Evolutionary conservation across 1,139 yeast species (phyloP).

Genomic region (Pichia inconspicua): DNA sequence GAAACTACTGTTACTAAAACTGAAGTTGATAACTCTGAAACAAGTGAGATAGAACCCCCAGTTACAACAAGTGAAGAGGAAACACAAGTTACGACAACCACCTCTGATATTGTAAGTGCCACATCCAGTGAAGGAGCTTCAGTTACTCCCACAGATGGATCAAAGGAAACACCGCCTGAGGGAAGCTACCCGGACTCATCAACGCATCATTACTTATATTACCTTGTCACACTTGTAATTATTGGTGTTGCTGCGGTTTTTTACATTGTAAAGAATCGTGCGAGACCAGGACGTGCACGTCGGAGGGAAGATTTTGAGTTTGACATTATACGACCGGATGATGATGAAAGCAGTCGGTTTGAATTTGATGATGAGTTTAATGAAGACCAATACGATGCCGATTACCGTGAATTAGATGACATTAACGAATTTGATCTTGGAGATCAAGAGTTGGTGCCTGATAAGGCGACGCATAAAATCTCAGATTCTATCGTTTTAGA

Average conservation of each 20-base stretch:
- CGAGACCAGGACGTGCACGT: conserved; percentile 45
- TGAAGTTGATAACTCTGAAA: no score
- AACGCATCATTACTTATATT: conserved; percentile 28
- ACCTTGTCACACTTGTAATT: conserved; percentile 51
- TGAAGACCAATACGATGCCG: conserved; percentile 5
- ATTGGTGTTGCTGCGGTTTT: conserved; percentile 52
- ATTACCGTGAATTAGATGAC: conserved; percentile 5
- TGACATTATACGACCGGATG: conserved; percentile 61
- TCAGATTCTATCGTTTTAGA: conserved; percentile 3
- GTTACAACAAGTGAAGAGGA: no score
- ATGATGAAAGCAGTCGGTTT: conserved; percentile 37
- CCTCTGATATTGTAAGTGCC: no score
- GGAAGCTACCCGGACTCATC: conserved; percentile 24
- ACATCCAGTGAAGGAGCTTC: not conserved
- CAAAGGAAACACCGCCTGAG: not conserved
- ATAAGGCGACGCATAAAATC: conserved; percentile 6
- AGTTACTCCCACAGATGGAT: not conserved
- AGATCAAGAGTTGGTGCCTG: not conserved
- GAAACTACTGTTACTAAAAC: not conserved
- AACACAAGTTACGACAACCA: no score
- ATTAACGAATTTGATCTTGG: conserved; percentile 11
- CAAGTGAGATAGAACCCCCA: no score
- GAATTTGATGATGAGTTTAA: conserved; percentile 17
- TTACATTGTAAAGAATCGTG: conserved; percentile 37
- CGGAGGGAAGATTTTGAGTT: conserved; percentile 72